phyloP scores from a whole-genome alignment of 768 basidiomycete species.

The Grammothele lineata region DNA sequence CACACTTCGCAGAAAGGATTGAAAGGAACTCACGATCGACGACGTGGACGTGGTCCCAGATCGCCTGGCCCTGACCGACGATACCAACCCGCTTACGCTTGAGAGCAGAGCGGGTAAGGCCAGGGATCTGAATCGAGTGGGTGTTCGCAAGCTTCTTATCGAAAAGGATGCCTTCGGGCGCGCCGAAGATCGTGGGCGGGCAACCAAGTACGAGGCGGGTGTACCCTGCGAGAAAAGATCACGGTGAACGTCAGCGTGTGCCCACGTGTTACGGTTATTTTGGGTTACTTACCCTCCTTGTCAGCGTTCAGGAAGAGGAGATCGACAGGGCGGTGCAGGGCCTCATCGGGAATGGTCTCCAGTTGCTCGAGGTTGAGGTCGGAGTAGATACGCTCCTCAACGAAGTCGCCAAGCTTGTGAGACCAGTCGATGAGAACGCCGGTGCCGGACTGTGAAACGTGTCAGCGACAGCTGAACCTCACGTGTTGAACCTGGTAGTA shows the following conservation, averaged over 20 bases:
- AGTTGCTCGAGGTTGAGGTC: slow-evolving; percentile 45
- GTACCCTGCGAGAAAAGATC: slow-evolving; percentile 35
- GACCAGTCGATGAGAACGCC: slow-evolving; percentile 43
- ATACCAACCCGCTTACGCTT: slow-evolving; percentile 47
- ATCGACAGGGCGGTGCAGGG: slow-evolving; percentile 50
- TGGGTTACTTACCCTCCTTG: slow-evolving; percentile 54
- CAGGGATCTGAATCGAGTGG: slow-evolving; percentile 47
- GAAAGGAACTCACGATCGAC: slow-evolving; percentile 48
- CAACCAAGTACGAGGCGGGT: slow-evolving; percentile 48
- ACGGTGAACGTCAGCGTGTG: too few relatives aligned
- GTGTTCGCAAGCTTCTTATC: slow-evolving; percentile 49
- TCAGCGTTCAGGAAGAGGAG: slow-evolving; percentile 43
- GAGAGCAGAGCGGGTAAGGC: slow-evolving; percentile 41
- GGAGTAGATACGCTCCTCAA: slow-evolving; percentile 38
- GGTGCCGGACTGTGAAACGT: slow-evolving; percentile 13
- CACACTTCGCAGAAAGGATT: too few relatives aligned
- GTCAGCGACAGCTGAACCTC: too few relatives aligned
- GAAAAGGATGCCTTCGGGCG: slow-evolving; percentile 43
- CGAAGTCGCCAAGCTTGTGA: slow-evolving; percentile 29
- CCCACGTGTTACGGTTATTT: too few relatives aligned
- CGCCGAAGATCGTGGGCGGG: slow-evolving; percentile 58
- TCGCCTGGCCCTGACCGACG: slow-evolving; percentile 52
- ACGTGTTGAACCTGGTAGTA: too few relatives aligned
- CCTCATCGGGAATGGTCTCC: slow-evolving; percentile 40
- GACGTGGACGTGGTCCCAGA: slow-evolving; percentile 58